A percentile compares a stretch with the other conserved stretches of the same genome.
phyloP scores from a whole-genome alignment of 495 filamentous ascomycete species.

The Hypoxylon lienhwacheense region DNA sequence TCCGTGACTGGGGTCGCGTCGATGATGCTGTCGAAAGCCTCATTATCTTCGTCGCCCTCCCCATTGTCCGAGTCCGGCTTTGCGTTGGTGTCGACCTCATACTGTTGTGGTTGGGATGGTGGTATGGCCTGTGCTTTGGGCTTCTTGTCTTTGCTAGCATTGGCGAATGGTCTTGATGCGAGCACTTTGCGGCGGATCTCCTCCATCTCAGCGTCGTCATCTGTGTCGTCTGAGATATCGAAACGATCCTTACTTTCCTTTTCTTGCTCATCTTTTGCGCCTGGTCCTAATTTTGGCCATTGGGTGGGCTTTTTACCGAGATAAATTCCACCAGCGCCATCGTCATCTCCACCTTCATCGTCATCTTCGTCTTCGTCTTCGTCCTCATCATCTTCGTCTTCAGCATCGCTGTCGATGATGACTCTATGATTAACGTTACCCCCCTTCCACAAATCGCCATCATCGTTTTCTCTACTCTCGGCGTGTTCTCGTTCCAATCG shows the following conservation, averaged over 20 bases:
- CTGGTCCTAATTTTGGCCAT: slow-evolving; percentile 38
- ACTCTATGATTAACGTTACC: slow-evolving; percentile 79
- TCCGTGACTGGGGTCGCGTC: slow-evolving; percentile 85
- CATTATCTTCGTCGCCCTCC: slow-evolving; percentile 54
- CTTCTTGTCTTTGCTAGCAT: slow-evolving; percentile 56
- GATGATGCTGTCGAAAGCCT: slow-evolving; percentile 85
- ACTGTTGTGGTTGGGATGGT: slow-evolving; percentile 47
- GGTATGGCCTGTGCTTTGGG: slow-evolving; percentile 61
- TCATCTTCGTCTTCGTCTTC: slow-evolving; percentile 47
- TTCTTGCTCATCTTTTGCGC: slow-evolving; percentile 39
- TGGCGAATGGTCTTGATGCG: slow-evolving; percentile 81
- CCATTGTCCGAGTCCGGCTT: slow-evolving; percentile 73
- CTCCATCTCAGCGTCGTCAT: slow-evolving; percentile 88
- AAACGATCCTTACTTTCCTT: slow-evolving; percentile 66
- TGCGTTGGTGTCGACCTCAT: slow-evolving; percentile 66
- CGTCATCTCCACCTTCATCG: slow-evolving; percentile 35
- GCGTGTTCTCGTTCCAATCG: slow-evolving; percentile 88
- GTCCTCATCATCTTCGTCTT: slow-evolving; percentile 57
- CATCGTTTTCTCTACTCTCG: slow-evolving; percentile 69
- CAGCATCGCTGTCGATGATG: slow-evolving; percentile 57
- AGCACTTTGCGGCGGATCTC: slow-evolving; percentile 83
- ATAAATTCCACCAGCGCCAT: slow-evolving; percentile 56
- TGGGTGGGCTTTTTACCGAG: slow-evolving; percentile 55
- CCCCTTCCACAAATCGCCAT: slow-evolving; percentile 74
- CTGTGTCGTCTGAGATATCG: slow-evolving; percentile 73